Evolutionary conservation across 495 filamentous ascomycete genomes (phyloP), one percentile per base, ranked within the genome.

Genomic region (Hyphodiscus hymeniophilus): DNA sequence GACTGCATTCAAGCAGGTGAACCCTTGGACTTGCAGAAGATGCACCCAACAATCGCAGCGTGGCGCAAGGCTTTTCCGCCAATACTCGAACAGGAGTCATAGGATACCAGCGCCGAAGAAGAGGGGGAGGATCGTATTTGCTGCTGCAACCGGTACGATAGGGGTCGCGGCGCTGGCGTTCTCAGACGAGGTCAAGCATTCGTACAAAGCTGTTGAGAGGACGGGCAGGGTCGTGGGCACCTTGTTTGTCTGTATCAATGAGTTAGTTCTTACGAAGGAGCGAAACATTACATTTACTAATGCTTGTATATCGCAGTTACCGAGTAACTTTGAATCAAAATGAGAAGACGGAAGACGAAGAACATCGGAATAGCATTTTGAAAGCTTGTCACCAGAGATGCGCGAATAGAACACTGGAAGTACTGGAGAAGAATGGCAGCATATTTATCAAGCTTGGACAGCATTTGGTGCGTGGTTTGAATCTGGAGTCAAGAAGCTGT

Each of bases 391-490:
- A 99, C 67, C 83, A 91, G 63, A 77, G 92, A 59, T 99, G 92
- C 66, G 94, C 92, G 11, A 58, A 65, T 42, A 80, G 92, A 45
- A 95, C 92, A 10, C 68, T 97, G 15, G 71, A 73, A 30, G 89
- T 92, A 0, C 67, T 99, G 22, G 91, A 99, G 71, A 85, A 82
- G 68, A 97, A 94, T 67, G 92, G 92, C 31, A 94, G 90, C 5
- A 89, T 99, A 57, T 99, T 97, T 56, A 97, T 99, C 59, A 99
- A 99, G 64, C 67, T 99, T 21, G 92, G 92, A 18, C 92, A 99
- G 55, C 92, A 99, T 68, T 66, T 99, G 64, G 76, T 79, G 69
- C 46, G 59, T 20, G 38, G 20, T 3, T 26, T 13, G 2, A 11
- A 24, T n/a, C 24, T 54, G 17, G 11, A 20, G 11, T n/a, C 22